Percentiles rank a stretch among this genome's conserved stretches.
Conservation (phyloP, 2,329 filamentous ascomycete genomes). For the Graphiopsis chlorocephala region DNA sequence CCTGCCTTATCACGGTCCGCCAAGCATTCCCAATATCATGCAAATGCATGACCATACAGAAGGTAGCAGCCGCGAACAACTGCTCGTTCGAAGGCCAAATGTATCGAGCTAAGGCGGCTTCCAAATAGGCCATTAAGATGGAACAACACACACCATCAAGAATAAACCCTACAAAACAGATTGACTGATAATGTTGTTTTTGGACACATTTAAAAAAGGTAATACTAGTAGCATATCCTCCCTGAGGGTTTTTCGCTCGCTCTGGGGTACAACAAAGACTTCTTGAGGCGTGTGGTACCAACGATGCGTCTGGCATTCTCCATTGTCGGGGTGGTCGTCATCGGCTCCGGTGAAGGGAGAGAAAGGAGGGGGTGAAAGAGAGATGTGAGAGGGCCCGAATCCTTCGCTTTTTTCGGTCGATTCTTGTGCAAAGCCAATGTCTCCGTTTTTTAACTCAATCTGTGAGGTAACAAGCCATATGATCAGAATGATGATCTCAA, state of each 20-base stretch:
- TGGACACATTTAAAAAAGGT: neutral
- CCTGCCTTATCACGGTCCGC: no score
- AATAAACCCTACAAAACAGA: neutral
- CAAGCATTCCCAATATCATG: no score
- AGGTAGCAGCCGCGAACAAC: no score
- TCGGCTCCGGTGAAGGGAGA: neutral
- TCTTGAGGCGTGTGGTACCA: neutral
- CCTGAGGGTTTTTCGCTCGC: neutral
- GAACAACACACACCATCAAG: neutral
- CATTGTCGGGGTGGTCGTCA: neutral
- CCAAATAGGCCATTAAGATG: neutral
- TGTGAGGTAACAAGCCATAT: neutral
- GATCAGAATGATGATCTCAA: constrained; percentile 6
- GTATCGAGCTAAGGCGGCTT: no score
- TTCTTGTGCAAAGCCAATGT: neutral
- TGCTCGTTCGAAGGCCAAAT: no score
- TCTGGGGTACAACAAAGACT: neutral
- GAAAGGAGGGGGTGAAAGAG: neutral
- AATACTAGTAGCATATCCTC: neutral
- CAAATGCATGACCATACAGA: no score
- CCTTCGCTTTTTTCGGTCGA: neutral
- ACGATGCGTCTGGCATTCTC: neutral
- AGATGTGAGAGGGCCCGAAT: neutral
- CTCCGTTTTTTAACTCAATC: neutral
- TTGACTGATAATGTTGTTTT: no score